Base-by-base conservation (phyloP, 805 yeast species). In the Metschnikowia proteae region DNA sequence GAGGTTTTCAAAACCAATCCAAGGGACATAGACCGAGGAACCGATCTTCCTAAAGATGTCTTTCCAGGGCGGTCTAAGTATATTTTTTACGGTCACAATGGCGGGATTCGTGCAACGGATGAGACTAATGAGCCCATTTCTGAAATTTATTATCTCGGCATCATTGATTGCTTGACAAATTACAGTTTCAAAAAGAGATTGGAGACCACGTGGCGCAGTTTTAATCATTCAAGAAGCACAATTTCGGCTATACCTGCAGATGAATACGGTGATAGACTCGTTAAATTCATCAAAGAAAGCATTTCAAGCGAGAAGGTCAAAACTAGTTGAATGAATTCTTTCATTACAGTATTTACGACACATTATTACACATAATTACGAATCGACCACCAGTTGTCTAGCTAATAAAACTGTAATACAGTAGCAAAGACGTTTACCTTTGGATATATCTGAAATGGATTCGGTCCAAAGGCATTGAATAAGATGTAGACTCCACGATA, bases 131-230 rank as follows among this genome's bases (percentile, higher is more conserved):
- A 80, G 41, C 87, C 88, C 25, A 60, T 80, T 32, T 74, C 80
- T 29, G 79, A 84, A 47, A 79, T 92, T 6, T 94, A 94, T 67
- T 94, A 91, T 60, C 70, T 94, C 58, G 99, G 99, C 6, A 84
- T 94, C 34, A 94, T 94, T 54, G 99, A 94, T 63, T 92, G 96
- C 67, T 73, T 94, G 56, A 94, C 99, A 0, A 81, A 81, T 54
- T 88, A 88, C 59, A 82, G 87, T 0, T 66, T 84, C 23, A 70
- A 82, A 55, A 94, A 94, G 64, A 78, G 79, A 54, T 64, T 90
- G 40, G 99, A 94, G 62, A 92, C 98, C 0, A 80, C 88, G 53
- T 86, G 90, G 83, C 79, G 96, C 63, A 76, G 87, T 11, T 58
- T 94, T 26, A 78, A 79, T 33, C 87, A 88, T 60, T 77, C 82